Conservation (phyloP, 768 basidiomycete genomes). For the Lactifluus pinguis region DNA sequence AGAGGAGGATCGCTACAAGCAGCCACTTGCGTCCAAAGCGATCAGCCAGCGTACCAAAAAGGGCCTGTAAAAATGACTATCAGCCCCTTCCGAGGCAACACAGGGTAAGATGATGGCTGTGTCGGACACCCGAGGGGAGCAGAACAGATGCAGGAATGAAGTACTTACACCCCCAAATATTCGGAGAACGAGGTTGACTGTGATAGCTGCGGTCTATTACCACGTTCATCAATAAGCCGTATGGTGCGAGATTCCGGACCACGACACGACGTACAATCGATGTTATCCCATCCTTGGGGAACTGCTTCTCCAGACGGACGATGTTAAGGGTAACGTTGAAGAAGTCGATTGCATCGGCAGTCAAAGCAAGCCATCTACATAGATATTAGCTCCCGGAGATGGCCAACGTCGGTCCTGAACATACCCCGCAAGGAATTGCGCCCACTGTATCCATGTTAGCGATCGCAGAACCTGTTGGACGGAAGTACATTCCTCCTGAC, state of each 20-base stretch:
- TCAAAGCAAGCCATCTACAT: slow-evolving; percentile 73
- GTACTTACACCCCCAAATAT: slow-evolving; percentile 54
- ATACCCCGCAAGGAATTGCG: slow-evolving; percentile 47
- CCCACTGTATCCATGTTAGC: slow-evolving; percentile 41
- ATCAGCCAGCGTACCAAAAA: slow-evolving; percentile 79
- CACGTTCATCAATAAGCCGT: background rate
- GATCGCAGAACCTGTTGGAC: slow-evolving; percentile 32
- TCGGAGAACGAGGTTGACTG: slow-evolving; percentile 83
- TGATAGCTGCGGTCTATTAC: slow-evolving; percentile 63
- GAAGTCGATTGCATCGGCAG: slow-evolving; percentile 78
- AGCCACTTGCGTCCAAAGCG: slow-evolving; percentile 93
- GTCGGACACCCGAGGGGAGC: background rate
- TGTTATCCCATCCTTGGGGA: slow-evolving; percentile 29
- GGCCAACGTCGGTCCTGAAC: background rate
- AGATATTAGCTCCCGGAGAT: background rate
- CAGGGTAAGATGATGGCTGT: background rate
- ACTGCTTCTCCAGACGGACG: slow-evolving; percentile 37
- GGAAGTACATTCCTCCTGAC: slow-evolving; percentile 20
- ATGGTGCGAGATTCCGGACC: background rate
- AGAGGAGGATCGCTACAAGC: slow-evolving; percentile 60
- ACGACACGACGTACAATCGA: slow-evolving; percentile 33
- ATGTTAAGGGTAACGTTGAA: slow-evolving; percentile 63
- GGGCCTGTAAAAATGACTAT: slow-evolving; percentile 27
- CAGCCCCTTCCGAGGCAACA: background rate
- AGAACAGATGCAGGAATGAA: background rate